Evolutionary conservation across 2,329 filamentous ascomycete genomes (phyloP), one percentile per base, ranked within the genome.

Genomic region (Sporothrix phasma): DNA sequence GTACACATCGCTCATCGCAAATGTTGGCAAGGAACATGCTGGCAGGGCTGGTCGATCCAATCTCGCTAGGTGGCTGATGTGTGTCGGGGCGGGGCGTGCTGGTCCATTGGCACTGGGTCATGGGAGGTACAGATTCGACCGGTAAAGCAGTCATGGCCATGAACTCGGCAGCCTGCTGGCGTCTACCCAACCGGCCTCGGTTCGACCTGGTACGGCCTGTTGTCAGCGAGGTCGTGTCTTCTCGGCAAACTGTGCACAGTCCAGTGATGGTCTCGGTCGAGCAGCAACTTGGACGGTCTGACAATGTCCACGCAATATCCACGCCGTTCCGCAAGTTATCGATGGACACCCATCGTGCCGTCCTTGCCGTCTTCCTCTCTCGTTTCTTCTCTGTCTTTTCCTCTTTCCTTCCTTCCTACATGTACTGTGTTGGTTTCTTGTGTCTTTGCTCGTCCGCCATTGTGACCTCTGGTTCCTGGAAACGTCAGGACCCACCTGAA

Each of bases 261-360:
- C 1, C 10, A 19, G 45, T 19, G 5, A 26, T 43, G 43, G 7
- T 46, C 22, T 60, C n/a, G 41, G 56, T n/a, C 34, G n/a, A n/a
- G 43, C 58, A 37, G n/a, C 41, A 19, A 43, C 19, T 8, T 19
- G 15, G 10, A 19, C 31, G 17, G 11, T 8, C 29, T 17, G 2
- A 17, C 34, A 54, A 43, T 49, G 49, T 61, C 46, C 53, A 34
- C 29, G 37, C 53, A n/a, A n/a, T n/a, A n/a, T n/a, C n/a, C n/a
- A n/a, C n/a, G n/a, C n/a, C n/a, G n/a, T n/a, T n/a, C n/a, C n/a
- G n/a, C n/a, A n/a, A n/a, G n/a, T n/a, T n/a, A n/a, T n/a, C 49
- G 62, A 43, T 59, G 65, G 62, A 64, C 51, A 59, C 58, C 53
- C 62, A 62, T 66, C 45, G 51, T 47, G 47, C 58, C 61, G 47